phyloP scores from a whole-genome alignment of 2,329 filamentous ascomycete species.

The Claviceps cyperi region DNA sequence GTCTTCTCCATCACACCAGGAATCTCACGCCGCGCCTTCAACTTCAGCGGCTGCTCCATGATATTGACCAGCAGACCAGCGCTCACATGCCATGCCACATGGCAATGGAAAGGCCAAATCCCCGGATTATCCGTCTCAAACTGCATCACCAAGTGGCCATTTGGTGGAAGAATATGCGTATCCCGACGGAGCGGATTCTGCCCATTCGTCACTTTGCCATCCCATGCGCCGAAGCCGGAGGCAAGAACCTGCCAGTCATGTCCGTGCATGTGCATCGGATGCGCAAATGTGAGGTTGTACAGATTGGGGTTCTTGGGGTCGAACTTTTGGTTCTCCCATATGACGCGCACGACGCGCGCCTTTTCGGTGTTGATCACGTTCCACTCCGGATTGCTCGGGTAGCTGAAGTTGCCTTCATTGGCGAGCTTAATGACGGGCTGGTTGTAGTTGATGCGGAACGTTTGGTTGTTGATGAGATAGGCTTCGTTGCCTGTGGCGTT shows the following conservation, averaged over 20 bases:
- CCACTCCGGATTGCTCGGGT: background rate
- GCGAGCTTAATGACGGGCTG: background rate
- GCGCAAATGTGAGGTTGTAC: constrained; percentile 10
- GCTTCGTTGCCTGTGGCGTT: background rate
- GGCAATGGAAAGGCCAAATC: constrained; percentile 35
- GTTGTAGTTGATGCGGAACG: constrained; percentile 1
- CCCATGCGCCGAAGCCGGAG: constrained; percentile 12
- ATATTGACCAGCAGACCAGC: background rate
- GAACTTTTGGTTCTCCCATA: constrained; percentile 1
- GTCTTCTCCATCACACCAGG: background rate
- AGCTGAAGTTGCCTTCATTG: constrained; percentile 1
- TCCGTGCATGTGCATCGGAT: constrained; percentile 24
- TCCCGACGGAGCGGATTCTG: constrained; percentile 37
- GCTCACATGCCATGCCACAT: constrained; percentile 29
- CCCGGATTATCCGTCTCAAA: constrained; percentile 36
- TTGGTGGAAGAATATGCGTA: constrained; percentile 29
- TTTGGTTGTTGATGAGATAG: background rate
- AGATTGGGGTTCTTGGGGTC: constrained; percentile 2
- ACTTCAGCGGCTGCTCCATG: background rate
- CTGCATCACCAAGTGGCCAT: constrained; percentile 33
- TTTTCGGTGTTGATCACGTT: background rate
- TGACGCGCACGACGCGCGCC: background rate
- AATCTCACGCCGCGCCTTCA: background rate
- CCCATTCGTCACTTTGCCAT: constrained; percentile 6
- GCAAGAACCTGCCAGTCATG: constrained; percentile 19